Percentiles rank a stretch among this genome's conserved stretches.
phyloP scores from a whole-genome alignment of 495 filamentous ascomycete species.

The Trichoderma virens region DNA sequence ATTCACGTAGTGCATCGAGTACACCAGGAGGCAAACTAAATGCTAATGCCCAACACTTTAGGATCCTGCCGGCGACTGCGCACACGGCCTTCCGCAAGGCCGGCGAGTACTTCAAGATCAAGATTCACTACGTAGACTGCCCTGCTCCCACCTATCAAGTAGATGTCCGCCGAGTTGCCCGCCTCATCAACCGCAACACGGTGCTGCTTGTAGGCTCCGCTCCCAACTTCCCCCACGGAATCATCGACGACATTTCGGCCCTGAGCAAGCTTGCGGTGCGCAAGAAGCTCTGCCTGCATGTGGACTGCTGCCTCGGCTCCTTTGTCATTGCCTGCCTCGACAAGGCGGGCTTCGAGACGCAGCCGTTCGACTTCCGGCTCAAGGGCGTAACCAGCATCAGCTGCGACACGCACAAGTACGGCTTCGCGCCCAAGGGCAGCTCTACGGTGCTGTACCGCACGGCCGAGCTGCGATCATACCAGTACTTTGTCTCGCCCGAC shows the following conservation, averaged over 20 bases:
- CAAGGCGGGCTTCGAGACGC: conserved; percentile 79
- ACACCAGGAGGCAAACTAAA: neutral
- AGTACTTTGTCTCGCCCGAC: conserved; percentile 92
- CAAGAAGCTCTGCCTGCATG: conserved; percentile 78
- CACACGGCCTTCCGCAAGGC: conserved; percentile 97
- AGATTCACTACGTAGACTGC: conserved; percentile 81
- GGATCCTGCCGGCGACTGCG: conserved; percentile 88
- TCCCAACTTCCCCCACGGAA: conserved; percentile 96
- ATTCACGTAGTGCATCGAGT: no score
- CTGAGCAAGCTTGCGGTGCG: conserved; percentile 77
- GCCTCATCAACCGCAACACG: conserved; percentile 94
- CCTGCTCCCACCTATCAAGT: conserved; percentile 81
- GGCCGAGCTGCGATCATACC: conserved; percentile 65
- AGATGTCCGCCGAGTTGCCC: conserved; percentile 62
- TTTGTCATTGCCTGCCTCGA: conserved; percentile 90
- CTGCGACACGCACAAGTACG: conserved; percentile 98
- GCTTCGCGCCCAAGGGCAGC: conserved; percentile 96
- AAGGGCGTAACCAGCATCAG: conserved; percentile 91
- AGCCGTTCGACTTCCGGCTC: conserved; percentile 87
- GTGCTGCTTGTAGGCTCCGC: conserved; percentile 90
- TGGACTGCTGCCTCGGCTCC: conserved; percentile 94
- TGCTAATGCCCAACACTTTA: conserved; percentile 21
- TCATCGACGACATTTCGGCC: conserved; percentile 86
- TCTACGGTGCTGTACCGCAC: conserved; percentile 85
- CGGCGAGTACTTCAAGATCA: conserved; percentile 89